Evolutionary conservation across 1,284 basidiomycete genomes (phyloP).

Genomic region (Leucoagaricus sp.): DNA sequence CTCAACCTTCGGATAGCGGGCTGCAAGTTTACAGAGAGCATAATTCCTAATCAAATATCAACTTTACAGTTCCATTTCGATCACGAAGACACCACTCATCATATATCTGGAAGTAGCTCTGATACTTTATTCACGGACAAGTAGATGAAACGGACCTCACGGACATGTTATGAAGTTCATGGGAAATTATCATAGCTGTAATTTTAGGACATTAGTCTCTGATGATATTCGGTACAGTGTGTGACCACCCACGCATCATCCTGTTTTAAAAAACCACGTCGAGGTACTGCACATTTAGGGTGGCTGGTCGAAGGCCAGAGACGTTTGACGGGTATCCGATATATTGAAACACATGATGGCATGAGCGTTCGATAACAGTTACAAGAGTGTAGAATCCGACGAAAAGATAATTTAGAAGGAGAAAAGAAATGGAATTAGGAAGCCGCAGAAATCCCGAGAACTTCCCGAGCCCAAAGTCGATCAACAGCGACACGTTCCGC

Average conservation of each 20-base stretch:
- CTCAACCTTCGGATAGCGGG: conserved; percentile 6
- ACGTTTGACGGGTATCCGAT: neutral
- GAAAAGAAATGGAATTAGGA: conserved; percentile 17
- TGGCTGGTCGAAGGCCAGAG: neutral
- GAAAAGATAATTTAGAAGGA: neutral
- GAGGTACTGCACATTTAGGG: too few relatives aligned
- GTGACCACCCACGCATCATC: too few relatives aligned
- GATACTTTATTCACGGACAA: neutral
- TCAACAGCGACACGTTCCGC: conserved; percentile 56
- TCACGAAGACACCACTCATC: neutral
- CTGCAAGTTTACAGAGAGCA: neutral
- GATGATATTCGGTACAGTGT: too few relatives aligned
- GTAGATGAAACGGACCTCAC: neutral
- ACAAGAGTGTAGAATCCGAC: neutral
- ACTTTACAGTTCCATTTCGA: neutral
- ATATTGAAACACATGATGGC: neutral
- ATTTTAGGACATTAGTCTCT: neutral
- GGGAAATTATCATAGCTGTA: neutral
- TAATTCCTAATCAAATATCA: neutral
- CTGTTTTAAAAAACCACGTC: too few relatives aligned
- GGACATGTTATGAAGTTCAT: neutral
- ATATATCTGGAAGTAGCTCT: neutral
- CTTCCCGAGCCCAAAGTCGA: conserved; percentile 58
- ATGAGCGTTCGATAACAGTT: neutral
- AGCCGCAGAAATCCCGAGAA: conserved; percentile 41